Conservation (phyloP, 148 eudicot genomes). For the Amaranthus hypochondriacus region DNA sequence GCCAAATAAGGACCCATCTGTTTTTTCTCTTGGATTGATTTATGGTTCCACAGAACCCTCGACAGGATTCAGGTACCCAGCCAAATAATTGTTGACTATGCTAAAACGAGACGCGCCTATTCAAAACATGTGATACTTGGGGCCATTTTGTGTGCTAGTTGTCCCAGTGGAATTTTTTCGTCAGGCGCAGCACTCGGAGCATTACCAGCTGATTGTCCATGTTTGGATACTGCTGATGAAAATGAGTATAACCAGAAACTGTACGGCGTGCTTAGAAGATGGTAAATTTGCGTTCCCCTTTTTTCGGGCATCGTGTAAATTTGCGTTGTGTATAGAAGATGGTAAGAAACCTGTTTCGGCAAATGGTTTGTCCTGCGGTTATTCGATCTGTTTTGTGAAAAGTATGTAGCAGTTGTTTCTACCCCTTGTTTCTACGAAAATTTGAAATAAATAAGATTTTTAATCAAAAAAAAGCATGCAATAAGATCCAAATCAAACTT, state of each 20-base stretch:
- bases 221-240: neutral
- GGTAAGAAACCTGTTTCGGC: neutral
- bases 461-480: too few species aligned
- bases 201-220: neutral
- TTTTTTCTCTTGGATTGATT: neutral
- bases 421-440: too few species aligned
- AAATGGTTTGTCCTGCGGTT: neutral
- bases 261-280: neutral
- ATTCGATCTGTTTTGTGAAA: too few species aligned
- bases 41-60: neutral
- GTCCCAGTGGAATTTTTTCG: neutral
- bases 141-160: constrained; percentile 10
- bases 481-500: too few species aligned
- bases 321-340: neutral
- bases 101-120: constrained; percentile 4
- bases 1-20: constrained; percentile 38
- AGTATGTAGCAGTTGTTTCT: too few species aligned
- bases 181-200: neutral
- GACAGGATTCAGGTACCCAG: neutral
- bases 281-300: too few species aligned
- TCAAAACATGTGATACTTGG: neutral
- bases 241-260: neutral
- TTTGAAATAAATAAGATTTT: too few species aligned
- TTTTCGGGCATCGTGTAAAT: too few species aligned
- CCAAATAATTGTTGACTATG: neutral